These are phyloP conservation scores for Ceratonia siliqua DNA, from an alignment of 306 rosid species.

Conservation along the genomic window DNA sequence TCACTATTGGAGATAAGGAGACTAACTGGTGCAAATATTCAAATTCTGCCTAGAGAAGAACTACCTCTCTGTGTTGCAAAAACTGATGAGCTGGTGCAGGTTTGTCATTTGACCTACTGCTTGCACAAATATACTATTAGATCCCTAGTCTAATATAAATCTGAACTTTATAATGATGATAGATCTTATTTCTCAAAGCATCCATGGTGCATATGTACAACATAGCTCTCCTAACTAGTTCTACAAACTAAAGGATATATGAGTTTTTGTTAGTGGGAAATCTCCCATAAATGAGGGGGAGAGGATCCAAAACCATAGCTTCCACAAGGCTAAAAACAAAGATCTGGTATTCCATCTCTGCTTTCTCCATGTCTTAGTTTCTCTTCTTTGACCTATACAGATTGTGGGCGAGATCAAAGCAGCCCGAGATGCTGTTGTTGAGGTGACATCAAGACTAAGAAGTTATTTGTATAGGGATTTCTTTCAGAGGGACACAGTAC, in stretches of 20 bases:
- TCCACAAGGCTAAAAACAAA: slow-evolving; percentile 26
- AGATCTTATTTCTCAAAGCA: slow-evolving; percentile 34
- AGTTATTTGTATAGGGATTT: slow-evolving; percentile 75
- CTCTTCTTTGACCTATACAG: slow-evolving; percentile 46
- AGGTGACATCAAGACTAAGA: slow-evolving; percentile 88
- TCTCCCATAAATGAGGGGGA: slow-evolving; percentile 11
- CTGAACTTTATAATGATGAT: slow-evolving; percentile 23
- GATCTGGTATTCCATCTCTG: slow-evolving; percentile 21
- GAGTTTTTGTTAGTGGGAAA: slow-evolving; percentile 4
- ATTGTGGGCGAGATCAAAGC: slow-evolving; percentile 92
- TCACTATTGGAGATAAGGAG: slow-evolving; percentile 77
- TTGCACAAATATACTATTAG: slow-evolving; percentile 22
- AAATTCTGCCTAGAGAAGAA: slow-evolving; percentile 80
- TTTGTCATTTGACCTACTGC: slow-evolving; percentile 48
- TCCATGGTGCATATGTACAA: background rate
- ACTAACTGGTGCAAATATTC: slow-evolving; percentile 78
- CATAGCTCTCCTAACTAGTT: slow-evolving; percentile 12
- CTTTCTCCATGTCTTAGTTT: slow-evolving; percentile 32
- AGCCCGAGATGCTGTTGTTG: slow-evolving; percentile 90
- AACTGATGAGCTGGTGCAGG: slow-evolving; percentile 83
- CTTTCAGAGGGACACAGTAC: slow-evolving; percentile 62
- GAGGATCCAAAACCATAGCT: slow-evolving; percentile 25
- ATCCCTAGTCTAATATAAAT: slow-evolving; percentile 11
- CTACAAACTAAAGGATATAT: background rate
- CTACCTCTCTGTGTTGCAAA: slow-evolving; percentile 70